These are phyloP conservation scores for Pyrenophora teres DNA, from an alignment of 2,329 filamentous ascomycete genomes.

Conservation along the genomic window DNA sequence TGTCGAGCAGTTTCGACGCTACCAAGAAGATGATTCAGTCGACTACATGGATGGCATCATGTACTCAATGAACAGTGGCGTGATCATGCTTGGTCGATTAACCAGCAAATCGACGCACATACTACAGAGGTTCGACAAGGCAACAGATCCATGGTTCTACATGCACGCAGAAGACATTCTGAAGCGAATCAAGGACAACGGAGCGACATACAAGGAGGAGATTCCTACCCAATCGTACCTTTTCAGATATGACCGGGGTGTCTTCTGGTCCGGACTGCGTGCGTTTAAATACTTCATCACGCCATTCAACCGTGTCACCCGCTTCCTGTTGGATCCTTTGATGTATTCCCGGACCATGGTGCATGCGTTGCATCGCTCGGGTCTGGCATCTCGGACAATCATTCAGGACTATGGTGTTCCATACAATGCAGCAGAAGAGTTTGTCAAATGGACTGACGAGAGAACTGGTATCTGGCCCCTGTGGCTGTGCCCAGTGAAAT, in stretches of 20 bases:
- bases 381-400: conserved; percentile 60
- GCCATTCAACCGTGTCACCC: conserved; percentile 64
- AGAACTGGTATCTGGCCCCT: conserved; percentile 60
- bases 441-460: conserved; percentile 58
- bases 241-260: conserved; percentile 67
- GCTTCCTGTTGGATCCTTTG: conserved; percentile 64
- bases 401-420: conserved; percentile 68
- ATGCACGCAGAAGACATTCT: conserved; percentile 60
- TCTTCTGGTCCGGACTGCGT: conserved; percentile 66
- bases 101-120: conserved; percentile 53
- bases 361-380: conserved; percentile 64
- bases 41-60: conserved; percentile 74
- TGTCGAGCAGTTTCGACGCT: conserved; percentile 55
- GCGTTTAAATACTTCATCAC: conserved; percentile 65
- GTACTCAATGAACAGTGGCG: conserved; percentile 60
- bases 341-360: conserved; percentile 67
- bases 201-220: conserved; percentile 40
- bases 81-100: conserved; percentile 66
- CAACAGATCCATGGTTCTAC: conserved; percentile 74
- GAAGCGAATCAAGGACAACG: conserved; percentile 11
- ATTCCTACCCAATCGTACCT: conserved; percentile 60
- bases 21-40: conserved; percentile 48
- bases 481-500: conserved; percentile 62
- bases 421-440: conserved; percentile 55
- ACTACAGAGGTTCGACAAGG: conserved; percentile 58